Base-by-base conservation (phyloP, 2,329 filamentous ascomycete genomes). In the Bipolaris cookei region DNA sequence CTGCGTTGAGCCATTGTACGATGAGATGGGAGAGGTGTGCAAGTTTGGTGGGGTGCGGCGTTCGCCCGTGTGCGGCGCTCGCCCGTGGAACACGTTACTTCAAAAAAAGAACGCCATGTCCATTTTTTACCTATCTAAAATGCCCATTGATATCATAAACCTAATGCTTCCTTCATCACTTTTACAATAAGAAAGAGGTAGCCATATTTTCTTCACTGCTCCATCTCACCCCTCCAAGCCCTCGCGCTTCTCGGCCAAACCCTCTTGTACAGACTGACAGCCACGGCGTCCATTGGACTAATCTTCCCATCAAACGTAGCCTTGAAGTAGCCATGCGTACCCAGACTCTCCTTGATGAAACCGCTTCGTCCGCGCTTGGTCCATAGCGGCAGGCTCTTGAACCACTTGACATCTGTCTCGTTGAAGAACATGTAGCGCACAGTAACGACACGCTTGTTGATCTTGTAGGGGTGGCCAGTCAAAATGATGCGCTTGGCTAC, bases 361-460 rank as follows among this genome's bases (percentile, higher is more conserved):
- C 95, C 95, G 65, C 87, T 91, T 61, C 95, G 84, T 6, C 95
- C 95, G 28, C 94, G 82, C 80, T 87, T 91, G 4, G 95, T 99
- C 93, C 94, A 99, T 62, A 99, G 79, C 58, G 95, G 94, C 73
- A 99, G 77, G 0, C 94, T 94, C 81, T 97, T 96, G 86, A 98
- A 99, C 93, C 95, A 99, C 66, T 90, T 87, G 30, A 99, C 91
- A 65, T 99, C 96, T 70, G 94, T 91, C 46, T 90, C 83, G 81
- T 94, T 96, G 87, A 99, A 99, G 84, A 99, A 99, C 96, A 99
- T 99, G 84, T 99, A 99, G 28, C 95, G 89, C 44, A 99, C 89
- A 0, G 96, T 99, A 58, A 99, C 95, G 21, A 99, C 83, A 78
- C 90, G 92, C 85, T 97, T 97, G 86, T 99, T 92, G 76, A 99